These are phyloP conservation scores for Corchorus olitorius DNA, from an alignment of 345 rosid genomes.

Conservation along the genomic window DNA sequence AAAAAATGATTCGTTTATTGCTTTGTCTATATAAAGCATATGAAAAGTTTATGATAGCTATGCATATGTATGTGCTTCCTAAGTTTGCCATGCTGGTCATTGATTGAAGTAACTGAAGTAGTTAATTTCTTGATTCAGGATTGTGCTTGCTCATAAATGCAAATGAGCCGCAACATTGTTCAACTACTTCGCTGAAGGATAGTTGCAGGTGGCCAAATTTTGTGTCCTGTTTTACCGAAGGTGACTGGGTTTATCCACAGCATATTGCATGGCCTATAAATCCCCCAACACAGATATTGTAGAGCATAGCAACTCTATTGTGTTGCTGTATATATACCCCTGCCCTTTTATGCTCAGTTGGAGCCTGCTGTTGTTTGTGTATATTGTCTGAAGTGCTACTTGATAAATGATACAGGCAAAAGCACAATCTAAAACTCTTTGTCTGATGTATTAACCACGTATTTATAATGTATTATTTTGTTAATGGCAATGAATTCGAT, in stretches of 20 bases:
- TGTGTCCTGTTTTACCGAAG: neutral
- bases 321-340: neutral
- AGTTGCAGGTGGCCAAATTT: neutral
- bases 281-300: no score
- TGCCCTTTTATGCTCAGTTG: neutral
- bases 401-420: neutral
- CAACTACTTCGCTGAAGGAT: neutral
- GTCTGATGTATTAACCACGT: no score
- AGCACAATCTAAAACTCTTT: neutral
- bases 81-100: neutral
- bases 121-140: slow-evolving; percentile 9
- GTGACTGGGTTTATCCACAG: neutral
- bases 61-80: neutral
- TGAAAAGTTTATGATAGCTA: neutral
- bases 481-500: no score
- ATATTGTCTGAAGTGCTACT: neutral
- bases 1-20: neutral
- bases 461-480: no score
- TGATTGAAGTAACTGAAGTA: neutral
- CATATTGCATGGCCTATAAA: neutral
- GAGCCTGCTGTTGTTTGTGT: neutral
- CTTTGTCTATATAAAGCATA: neutral
- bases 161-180: neutral
- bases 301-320: neutral
- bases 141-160: neutral